Percentiles rank a stretch among this genome's conserved stretches.
Evolutionary conservation across 139 green algal species (phyloP).

Genomic region (Ettlia oleoabundans): DNA sequence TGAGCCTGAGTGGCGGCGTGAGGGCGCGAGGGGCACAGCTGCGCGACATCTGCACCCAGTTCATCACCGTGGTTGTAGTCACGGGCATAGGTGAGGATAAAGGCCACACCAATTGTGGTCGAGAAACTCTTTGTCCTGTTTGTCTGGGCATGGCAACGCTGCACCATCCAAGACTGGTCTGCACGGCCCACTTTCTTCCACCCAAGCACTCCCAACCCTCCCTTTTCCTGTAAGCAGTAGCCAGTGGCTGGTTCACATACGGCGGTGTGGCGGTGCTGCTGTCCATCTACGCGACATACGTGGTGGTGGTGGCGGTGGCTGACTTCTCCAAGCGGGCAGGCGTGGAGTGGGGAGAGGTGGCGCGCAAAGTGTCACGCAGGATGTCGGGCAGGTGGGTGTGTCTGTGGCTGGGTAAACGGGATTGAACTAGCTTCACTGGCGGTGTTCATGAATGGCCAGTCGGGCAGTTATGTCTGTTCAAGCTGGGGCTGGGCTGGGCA

Average conservation of each 20-base stretch:
- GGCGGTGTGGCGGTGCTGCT: conserved; percentile 51
- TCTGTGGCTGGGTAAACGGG: neutral
- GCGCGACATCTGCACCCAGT: conserved; percentile 75
- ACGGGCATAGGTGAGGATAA: conserved; percentile 30
- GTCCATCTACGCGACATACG: conserved; percentile 72
- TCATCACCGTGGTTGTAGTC: conserved; percentile 46
- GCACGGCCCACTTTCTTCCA: too few relatives aligned
- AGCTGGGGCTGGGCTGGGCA: too few relatives aligned
- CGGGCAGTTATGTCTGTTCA: too few relatives aligned
- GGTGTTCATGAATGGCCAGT: too few relatives aligned
- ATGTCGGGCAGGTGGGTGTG: neutral
- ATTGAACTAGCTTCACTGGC: too few relatives aligned
- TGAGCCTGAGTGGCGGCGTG: conserved; percentile 61
- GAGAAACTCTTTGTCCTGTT: too few relatives aligned
- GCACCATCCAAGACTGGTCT: too few relatives aligned
- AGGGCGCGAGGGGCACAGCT: conserved; percentile 75
- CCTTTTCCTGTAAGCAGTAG: conserved; percentile 2
- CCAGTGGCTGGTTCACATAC: conserved; percentile 37
- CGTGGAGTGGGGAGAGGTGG: conserved; percentile 58
- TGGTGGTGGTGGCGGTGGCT: conserved; percentile 71
- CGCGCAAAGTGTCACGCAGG: neutral
- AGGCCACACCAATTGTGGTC: too few relatives aligned
- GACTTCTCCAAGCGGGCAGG: conserved; percentile 57
- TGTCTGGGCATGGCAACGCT: too few relatives aligned
- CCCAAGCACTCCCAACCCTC: too few relatives aligned